Evolutionary conservation across 2,329 filamentous ascomycete genomes (phyloP), one percentile per base, ranked within the genome.

Genomic region (Phyllosticta citrichinensis): DNA sequence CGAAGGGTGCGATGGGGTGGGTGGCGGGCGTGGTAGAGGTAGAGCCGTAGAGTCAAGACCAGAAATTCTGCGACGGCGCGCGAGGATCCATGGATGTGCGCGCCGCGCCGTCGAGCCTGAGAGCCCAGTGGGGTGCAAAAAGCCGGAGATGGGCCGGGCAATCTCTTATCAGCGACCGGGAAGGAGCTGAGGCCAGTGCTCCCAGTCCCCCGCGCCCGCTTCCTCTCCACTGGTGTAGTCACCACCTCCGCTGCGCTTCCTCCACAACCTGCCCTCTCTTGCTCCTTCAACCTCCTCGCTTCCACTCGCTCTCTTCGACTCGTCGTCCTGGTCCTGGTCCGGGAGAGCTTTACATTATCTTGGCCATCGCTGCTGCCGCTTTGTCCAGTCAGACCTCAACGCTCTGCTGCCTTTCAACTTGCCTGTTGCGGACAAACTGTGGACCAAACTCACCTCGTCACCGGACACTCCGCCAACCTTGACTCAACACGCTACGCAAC

Each of bases 121-220:
- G 22, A 22, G 22, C 22, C 33, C 58, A 40, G n/a, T 17, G 53
- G 53, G 25, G 52, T 30, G 58, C 20, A 60, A 17, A n/a, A 30
- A 5, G 54, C 59, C 54, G 54, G 47, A 50, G 54, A 52, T 53
- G 11, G 9, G 47, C 59, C 54, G 54, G 54, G 14, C 40, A n/a
- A 40, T 61, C 56, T 57, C 59, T 61, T 61, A 61, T 61, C 59
- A 22, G 22, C 22, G 22, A 22, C 55, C 22, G 52, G 52, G 50
- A 19, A 55, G 22, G 53, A 11, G 52, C 52, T 52, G 14, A 50
- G 54, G 50, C 47, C 59, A 61, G 55, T 47, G 40, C 58, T 60
- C 58, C 22, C 22, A 22, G 22, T 22, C 22, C 58, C 58, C 58
- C 58, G 58, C 58, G 57, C 22, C 22, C 22, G 22, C 40, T 47